Conservation (phyloP, 148 eudicot genomes). For the Dianthus caryophyllus region DNA sequence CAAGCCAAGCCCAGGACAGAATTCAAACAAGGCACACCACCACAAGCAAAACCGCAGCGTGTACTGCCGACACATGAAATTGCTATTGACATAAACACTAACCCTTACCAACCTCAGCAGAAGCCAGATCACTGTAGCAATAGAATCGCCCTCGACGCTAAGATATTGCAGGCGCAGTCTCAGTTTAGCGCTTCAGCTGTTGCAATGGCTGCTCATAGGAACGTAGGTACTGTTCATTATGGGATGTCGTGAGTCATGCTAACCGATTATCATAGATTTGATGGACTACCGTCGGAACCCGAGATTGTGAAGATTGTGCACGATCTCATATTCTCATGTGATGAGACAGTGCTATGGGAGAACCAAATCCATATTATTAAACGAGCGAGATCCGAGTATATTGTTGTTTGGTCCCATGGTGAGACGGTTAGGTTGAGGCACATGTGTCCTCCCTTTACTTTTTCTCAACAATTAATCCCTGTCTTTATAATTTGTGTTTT, state of each 20-base stretch:
- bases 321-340: constrained; percentile 8
- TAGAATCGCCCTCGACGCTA: constrained; percentile 59
- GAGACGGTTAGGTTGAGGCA: too few species aligned
- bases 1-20: too few species aligned
- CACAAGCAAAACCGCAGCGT: constrained; percentile 25
- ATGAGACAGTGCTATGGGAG: not conserved
- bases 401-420: constrained; percentile 10
- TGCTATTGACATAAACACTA: constrained; percentile 37
- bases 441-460: too few species aligned
- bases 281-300: too few species aligned
- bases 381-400: constrained; percentile 5
- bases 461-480: too few species aligned
- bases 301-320: too few species aligned
- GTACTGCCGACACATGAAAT: constrained; percentile 30
- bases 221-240: constrained; percentile 64
- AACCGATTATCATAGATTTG: not conserved
- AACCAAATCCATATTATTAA: not conserved
- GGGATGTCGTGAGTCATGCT: constrained; percentile 41
- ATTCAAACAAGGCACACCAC: too few species aligned
- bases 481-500: too few species aligned
- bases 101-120: constrained; percentile 36
- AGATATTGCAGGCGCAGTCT: constrained; percentile 69
- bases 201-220: constrained; percentile 69
- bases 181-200: constrained; percentile 67
- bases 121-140: constrained; percentile 44